Percentiles rank a stretch among this genome's conserved stretches.
These are phyloP conservation scores for Coleophoma crateriformis DNA, from an alignment of 2,329 filamentous ascomycete species.

Conservation along the genomic window DNA sequence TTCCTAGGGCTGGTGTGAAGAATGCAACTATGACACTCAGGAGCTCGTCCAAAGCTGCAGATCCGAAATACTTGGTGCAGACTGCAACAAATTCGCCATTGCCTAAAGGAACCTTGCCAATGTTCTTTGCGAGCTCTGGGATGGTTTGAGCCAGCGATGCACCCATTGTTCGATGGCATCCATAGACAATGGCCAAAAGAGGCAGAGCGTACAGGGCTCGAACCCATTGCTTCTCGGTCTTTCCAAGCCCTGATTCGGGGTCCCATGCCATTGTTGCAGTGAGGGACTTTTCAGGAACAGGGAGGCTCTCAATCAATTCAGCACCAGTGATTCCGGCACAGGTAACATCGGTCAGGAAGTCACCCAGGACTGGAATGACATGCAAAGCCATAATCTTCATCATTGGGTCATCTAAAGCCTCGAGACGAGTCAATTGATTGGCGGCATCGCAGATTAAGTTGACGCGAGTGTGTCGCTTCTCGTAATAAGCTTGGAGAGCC, in stretches of 20 bases:
- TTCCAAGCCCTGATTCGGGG: constrained; percentile 18
- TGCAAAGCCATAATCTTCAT: constrained; percentile 15
- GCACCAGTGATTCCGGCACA: constrained; percentile 16
- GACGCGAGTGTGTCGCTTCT: constrained; percentile 13
- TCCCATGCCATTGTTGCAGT: constrained; percentile 24
- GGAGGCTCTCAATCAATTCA: constrained; percentile 22
- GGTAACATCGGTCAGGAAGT: constrained; percentile 13
- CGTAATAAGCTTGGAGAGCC: constrained; percentile 8
- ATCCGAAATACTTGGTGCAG: constrained; percentile 10
- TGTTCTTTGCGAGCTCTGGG: neutral
- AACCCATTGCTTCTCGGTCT: constrained; percentile 18
- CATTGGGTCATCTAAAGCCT: constrained; percentile 9
- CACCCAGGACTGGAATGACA: constrained; percentile 11
- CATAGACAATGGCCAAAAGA: constrained; percentile 9
- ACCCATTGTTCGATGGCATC: constrained; percentile 11
- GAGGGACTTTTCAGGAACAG: constrained; percentile 17
- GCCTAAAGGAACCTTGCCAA: neutral
- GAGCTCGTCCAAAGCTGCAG: constrained; percentile 11
- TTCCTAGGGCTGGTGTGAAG: constrained; percentile 15
- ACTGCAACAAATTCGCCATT: constrained; percentile 4
- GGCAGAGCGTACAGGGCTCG: constrained; percentile 19
- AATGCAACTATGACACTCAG: constrained; percentile 12
- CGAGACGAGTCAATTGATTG: constrained; percentile 16
- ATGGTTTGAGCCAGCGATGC: constrained; percentile 2
- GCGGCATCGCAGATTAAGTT: constrained; percentile 13